Evolutionary conservation across 2,329 filamentous ascomycete genomes (phyloP).

Genomic region (Hansfordia pulvinata): DNA sequence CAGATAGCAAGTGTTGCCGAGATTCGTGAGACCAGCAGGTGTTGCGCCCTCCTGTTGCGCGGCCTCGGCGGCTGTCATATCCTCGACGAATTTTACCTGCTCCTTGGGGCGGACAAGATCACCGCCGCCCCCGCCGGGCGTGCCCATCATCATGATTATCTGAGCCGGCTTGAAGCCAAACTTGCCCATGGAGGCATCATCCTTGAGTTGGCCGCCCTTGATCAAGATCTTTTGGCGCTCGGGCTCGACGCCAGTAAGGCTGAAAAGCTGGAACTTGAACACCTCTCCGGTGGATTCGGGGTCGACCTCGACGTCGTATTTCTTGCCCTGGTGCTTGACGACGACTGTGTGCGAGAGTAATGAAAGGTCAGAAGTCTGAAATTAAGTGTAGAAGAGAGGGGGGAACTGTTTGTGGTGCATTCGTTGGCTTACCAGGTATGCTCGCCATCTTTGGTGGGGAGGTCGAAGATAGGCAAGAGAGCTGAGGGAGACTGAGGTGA

Average conservation of each 20-base stretch:
- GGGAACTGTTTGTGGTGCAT: no score
- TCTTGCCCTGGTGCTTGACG: conserved; percentile 91
- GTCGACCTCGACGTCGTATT: conserved; percentile 88
- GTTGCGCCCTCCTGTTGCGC: conserved; percentile 73
- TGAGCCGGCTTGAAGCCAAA: conserved; percentile 78
- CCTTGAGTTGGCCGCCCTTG: conserved; percentile 88
- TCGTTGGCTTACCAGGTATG: conserved; percentile 17
- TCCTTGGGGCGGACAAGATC: conserved; percentile 62
- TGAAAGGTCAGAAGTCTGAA: conserved; percentile 9
- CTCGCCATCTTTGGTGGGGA: conserved; percentile 10
- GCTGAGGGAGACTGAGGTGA: no score
- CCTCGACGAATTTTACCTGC: conserved; percentile 78
- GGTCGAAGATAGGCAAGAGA: neutral
- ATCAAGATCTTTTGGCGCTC: conserved; percentile 92
- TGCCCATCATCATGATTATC: conserved; percentile 93
- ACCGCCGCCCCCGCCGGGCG: conserved; percentile 48
- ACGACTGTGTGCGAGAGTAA: conserved; percentile 42
- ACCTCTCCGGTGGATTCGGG: conserved; percentile 72
- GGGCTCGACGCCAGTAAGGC: conserved; percentile 88
- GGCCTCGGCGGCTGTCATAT: conserved; percentile 91
- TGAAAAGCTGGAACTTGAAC: conserved; percentile 93
- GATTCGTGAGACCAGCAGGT: conserved; percentile 77
- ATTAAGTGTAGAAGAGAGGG: conserved; percentile 1
- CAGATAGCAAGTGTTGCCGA: conserved; percentile 97
- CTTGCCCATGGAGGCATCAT: conserved; percentile 77